Conservation (phyloP, 192 early-diverging fungal species). For the Coemansia sp. region DNA sequence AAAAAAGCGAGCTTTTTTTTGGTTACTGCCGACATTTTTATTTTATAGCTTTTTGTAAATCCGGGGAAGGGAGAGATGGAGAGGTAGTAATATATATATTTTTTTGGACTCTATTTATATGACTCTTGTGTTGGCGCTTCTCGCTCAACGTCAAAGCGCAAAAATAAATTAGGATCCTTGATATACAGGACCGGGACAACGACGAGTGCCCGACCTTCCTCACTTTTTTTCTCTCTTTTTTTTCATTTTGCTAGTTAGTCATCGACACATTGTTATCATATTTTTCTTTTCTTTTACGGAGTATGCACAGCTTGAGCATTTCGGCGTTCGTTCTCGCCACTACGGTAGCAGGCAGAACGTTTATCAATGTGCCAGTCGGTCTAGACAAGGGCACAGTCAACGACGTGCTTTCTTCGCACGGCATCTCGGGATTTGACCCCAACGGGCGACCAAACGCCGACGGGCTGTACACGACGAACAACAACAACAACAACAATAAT, state of each 20-base stretch:
- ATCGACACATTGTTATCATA: not conserved
- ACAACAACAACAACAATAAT: not conserved
- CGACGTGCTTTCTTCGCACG: slow-evolving; percentile 27
- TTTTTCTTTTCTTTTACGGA: not conserved
- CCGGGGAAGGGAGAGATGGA: no score
- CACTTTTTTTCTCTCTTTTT: not conserved
- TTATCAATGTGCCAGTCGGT: slow-evolving; percentile 37
- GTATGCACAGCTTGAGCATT: slow-evolving; percentile 10
- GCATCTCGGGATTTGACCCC: slow-evolving; percentile 36
- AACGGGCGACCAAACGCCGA: slow-evolving; percentile 10
- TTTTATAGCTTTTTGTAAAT: not conserved
- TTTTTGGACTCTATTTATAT: not conserved
- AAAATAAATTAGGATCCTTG: not conserved
- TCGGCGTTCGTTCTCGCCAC: slow-evolving; percentile 8
- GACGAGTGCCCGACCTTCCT: not conserved
- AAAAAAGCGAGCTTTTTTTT: no score
- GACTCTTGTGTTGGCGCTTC: not conserved
- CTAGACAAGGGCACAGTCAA: slow-evolving; percentile 28
- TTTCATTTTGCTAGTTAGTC: not conserved
- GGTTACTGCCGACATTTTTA: not conserved
- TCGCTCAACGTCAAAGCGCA: not conserved
- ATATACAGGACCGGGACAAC: not conserved
- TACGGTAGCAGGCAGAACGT: slow-evolving; percentile 27
- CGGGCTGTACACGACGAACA: slow-evolving; percentile 19
- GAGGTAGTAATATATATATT: no score